These are phyloP conservation scores for Trichothecium roseum DNA, from an alignment of 2,329 filamentous ascomycete species.

Conservation along the genomic window DNA sequence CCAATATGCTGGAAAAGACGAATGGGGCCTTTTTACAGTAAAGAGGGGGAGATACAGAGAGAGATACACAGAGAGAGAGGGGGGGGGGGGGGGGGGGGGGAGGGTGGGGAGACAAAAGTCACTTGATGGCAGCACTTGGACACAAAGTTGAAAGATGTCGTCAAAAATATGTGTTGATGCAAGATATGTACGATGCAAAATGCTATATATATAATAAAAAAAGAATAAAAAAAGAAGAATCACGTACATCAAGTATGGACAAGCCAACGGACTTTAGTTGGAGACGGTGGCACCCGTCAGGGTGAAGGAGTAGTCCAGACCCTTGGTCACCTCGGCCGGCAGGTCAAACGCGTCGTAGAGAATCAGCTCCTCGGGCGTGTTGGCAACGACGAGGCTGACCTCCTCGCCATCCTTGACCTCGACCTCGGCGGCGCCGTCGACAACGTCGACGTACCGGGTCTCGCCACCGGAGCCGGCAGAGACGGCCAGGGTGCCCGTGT, in stretches of 20 bases:
- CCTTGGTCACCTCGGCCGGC: conserved; percentile 22
- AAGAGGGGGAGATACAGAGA: too few species aligned
- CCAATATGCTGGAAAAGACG: background rate
- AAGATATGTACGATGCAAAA: too few species aligned
- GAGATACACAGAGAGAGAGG: too few species aligned
- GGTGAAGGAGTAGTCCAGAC: conserved; percentile 26
- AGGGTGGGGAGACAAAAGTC: too few species aligned
- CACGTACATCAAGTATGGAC: too few species aligned
- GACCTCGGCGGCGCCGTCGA: conserved; percentile 22
- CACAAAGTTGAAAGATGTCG: too few species aligned
- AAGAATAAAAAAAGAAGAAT: too few species aligned
- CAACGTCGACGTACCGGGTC: conserved; percentile 26
- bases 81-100: too few species aligned
- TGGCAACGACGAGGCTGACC: conserved; percentile 33
- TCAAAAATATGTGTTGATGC: too few species aligned
- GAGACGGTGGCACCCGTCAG: conserved; percentile 20
- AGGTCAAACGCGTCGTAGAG: conserved; percentile 32
- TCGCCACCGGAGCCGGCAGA: conserved; percentile 15
- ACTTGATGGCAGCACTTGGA: too few species aligned
- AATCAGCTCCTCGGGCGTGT: conserved; percentile 31
- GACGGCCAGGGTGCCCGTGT: conserved; percentile 30
- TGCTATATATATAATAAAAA: too few species aligned
- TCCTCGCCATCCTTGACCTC: conserved; percentile 27
- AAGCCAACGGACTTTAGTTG: too few species aligned
- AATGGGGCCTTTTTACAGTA: background rate